Conservation (phyloP, 805 yeast species). For the Nakazawaea pomicola region DNA sequence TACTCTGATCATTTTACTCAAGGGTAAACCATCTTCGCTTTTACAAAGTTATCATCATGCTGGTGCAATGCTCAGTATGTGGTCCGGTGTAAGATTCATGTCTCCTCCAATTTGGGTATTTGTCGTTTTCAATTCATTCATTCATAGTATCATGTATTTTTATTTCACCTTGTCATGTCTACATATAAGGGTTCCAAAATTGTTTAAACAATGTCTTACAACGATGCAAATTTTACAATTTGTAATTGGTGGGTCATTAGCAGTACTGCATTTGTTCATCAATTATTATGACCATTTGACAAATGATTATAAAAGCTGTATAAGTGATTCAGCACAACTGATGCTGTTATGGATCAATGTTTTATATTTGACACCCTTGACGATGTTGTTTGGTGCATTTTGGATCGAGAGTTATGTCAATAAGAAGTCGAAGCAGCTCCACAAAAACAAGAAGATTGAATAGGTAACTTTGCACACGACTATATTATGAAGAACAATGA, state of each 20-base stretch:
- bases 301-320: constrained; percentile 41
- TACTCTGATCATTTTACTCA: constrained; percentile 59
- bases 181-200: constrained; percentile 50
- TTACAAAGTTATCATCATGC: constrained; percentile 75
- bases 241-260: constrained; percentile 62
- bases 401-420: constrained; percentile 53
- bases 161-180: constrained; percentile 60
- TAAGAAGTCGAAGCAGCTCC: constrained; percentile 13
- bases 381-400: constrained; percentile 59
- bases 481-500: neutral
- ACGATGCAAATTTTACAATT: constrained; percentile 67
- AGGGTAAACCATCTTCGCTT: constrained; percentile 62
- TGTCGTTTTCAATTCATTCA: constrained; percentile 74
- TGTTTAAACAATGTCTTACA: constrained; percentile 56
- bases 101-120: constrained; percentile 80
- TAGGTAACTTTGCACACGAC: neutral
- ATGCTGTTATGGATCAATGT: constrained; percentile 61
- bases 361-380: constrained; percentile 60
- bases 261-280: constrained; percentile 59
- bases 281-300: constrained; percentile 47
- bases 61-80: constrained; percentile 78
- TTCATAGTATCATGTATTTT: constrained; percentile 70
- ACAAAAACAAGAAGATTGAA: neutral
- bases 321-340: constrained; percentile 54
- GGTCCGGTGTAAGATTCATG: constrained; percentile 67